Conservation (phyloP, 2,329 filamentous ascomycete genomes). For the Aspergillus niger region DNA sequence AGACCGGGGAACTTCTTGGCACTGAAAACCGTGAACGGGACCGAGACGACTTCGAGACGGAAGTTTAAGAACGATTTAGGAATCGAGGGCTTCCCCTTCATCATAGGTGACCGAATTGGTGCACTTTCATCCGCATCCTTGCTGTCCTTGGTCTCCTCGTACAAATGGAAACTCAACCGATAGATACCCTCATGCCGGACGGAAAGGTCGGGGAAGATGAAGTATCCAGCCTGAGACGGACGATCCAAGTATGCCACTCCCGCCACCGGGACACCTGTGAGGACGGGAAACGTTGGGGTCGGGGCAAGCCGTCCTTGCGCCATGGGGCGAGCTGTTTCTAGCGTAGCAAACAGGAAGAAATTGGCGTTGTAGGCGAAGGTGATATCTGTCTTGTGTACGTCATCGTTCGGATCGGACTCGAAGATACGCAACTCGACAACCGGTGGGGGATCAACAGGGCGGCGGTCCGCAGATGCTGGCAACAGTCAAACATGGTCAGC, state of each 20-base stretch:
- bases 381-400: conserved; percentile 66
- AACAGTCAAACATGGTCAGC: conserved; percentile 16
- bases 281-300: conserved; percentile 72
- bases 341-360: conserved; percentile 93
- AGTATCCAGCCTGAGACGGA: conserved; percentile 78
- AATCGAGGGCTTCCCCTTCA: conserved; percentile 39
- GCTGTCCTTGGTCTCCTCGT: conserved; percentile 86
- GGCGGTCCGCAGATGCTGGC: conserved; percentile 78
- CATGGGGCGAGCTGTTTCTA: conserved; percentile 82
- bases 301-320: conserved; percentile 75
- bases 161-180: conserved; percentile 86
- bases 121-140: conserved; percentile 70
- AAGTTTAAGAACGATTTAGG: conserved; percentile 70
- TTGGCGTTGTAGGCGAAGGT: conserved; percentile 94
- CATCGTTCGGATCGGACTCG: conserved; percentile 60
- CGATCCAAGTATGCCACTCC: conserved; percentile 96
- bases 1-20: conserved; percentile 98
- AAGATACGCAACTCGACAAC: conserved; percentile 89
- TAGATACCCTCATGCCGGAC: conserved; percentile 95
- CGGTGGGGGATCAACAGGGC: conserved; percentile 90
- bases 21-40: conserved; percentile 84
- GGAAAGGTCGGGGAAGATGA: conserved; percentile 95
- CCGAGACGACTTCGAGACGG: conserved; percentile 85
- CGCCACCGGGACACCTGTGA: conserved; percentile 92
- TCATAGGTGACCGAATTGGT: conserved; percentile 39